phyloP scores from a whole-genome alignment of 2,329 filamentous ascomycete genomes.

The Colletotrichum orchidophilum region DNA sequence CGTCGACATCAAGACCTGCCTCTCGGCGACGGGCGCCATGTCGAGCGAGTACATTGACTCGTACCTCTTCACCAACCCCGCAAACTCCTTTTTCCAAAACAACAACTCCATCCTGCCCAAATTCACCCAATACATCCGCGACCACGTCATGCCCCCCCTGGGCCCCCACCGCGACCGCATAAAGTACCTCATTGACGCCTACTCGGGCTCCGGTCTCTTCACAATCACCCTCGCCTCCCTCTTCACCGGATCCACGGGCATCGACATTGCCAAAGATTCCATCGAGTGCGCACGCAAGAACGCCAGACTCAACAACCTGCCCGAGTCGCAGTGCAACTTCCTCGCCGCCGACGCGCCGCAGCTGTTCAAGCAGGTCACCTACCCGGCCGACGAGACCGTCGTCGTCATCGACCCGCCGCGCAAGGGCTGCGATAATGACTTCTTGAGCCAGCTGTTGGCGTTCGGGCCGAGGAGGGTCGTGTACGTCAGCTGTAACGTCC shows the following conservation, averaged over 20 bases:
- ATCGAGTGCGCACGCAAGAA: constrained; percentile 84
- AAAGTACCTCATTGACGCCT: constrained; percentile 94
- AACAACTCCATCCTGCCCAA: constrained; percentile 95
- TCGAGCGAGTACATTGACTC: constrained; percentile 88
- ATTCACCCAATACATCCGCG: constrained; percentile 88
- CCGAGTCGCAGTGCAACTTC: constrained; percentile 77
- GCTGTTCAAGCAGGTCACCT: constrained; percentile 80
- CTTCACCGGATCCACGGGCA: constrained; percentile 86
- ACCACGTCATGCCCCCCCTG: constrained; percentile 72
- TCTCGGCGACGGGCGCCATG: constrained; percentile 84
- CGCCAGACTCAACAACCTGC: constrained; percentile 78
- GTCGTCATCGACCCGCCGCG: constrained; percentile 97
- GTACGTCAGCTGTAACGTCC: constrained; percentile 98
- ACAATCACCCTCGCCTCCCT: constrained; percentile 89
- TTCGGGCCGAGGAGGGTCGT: constrained; percentile 84
- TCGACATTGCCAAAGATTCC: constrained; percentile 84
- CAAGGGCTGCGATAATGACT: constrained; percentile 90
- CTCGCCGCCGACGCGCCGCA: constrained; percentile 87
- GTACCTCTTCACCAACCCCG: constrained; percentile 89
- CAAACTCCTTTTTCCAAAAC: constrained; percentile 98
- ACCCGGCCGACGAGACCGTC: constrained; percentile 82
- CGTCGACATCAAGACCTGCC: constrained; percentile 85
- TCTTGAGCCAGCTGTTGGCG: constrained; percentile 80
- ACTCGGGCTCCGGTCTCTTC: constrained; percentile 97
- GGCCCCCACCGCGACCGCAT: constrained; percentile 55